Base-by-base conservation (phyloP, 257 asterid genomes). In the Jacaranda mimosifolia region DNA sequence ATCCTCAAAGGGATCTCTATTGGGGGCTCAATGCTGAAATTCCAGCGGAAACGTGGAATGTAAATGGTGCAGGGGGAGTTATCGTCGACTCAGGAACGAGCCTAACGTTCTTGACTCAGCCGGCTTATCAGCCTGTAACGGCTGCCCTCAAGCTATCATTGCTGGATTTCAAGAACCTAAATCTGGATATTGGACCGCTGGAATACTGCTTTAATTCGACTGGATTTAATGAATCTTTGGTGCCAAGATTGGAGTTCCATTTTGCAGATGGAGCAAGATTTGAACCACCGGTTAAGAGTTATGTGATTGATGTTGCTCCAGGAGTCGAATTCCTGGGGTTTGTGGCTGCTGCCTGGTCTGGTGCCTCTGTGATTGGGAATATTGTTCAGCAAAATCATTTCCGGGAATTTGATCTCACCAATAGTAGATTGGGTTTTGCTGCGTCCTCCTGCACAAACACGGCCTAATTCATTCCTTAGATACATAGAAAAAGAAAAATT, bases 381-480 rank as follows among this genome's bases (percentile, higher is more conserved):
- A 89, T 89, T 62, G 72, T 89, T 86, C 94, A 87, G 70, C 94
- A 89, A 80, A 86, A 85, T 73, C 74, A 87, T 82, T 38, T 86
- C 26, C 86, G 94, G 94, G 92, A 89, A 66, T 89, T 84, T 59
- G 94, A 89, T 51, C 58, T 89, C 36, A 80, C n/a, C n/a, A 86
- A 82, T 35, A 65, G 79, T 51, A 83, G 86, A 63, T 76, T 89
- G 83, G 92, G 94, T 14, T 89, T 87, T 79, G 88, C 83, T 72
- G n/a, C 83, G 36, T 89, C 94, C 3, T 62, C 87, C 0, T 89
- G 94, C 48, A 59, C 39, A 80, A 77, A 65, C 38, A 71, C 76
- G 74, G 66, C 63, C 72, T 77, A 15, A 57, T 84, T 84, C 73
- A 64, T 68, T 72, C 72, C 53, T 65, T 67, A 40, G 64, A 63